Evolutionary conservation across 1,284 basidiomycete genomes (phyloP).

Genomic region (Phaffia rhodozyma): DNA sequence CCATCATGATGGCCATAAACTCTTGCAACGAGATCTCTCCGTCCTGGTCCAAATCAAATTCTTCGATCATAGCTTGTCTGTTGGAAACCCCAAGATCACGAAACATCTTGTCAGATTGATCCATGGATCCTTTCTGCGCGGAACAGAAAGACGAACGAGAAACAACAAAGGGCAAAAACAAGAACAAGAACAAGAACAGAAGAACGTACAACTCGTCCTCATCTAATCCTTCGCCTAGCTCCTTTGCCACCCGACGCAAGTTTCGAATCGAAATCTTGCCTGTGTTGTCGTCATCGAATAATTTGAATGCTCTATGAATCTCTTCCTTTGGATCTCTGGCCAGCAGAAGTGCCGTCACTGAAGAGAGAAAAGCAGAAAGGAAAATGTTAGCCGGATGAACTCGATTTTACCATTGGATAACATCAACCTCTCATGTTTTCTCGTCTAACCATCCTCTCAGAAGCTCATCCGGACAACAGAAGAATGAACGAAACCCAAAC

Average conservation of each 20-base stretch:
- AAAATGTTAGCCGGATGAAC: neutral
- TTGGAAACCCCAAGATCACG: neutral
- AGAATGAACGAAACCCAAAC: neutral
- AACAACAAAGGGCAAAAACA: neutral
- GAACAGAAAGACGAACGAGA: neutral
- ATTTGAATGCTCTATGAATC: conserved; percentile 83
- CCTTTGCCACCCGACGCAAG: conserved; percentile 85
- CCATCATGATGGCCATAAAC: conserved; percentile 77
- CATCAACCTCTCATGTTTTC: neutral
- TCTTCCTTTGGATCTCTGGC: conserved; percentile 93
- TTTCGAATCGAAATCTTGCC: conserved; percentile 90
- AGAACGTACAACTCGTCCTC: conserved; percentile 86
- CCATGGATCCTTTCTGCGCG: neutral
- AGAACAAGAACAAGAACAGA: neutral
- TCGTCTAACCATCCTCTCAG: neutral
- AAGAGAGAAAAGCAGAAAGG: neutral
- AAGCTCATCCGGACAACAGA: neutral
- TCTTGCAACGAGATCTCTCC: conserved; percentile 74
- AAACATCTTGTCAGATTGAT: neutral
- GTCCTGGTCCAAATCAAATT: conserved; percentile 97
- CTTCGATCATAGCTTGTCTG: conserved; percentile 99
- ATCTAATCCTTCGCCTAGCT: conserved; percentile 88
- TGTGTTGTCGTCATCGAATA: conserved; percentile 93
- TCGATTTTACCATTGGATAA: conserved; percentile 14
- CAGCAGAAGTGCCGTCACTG: conserved; percentile 90